Base-by-base conservation (phyloP, 306 rosid species). In the Acacia acuminata region DNA sequence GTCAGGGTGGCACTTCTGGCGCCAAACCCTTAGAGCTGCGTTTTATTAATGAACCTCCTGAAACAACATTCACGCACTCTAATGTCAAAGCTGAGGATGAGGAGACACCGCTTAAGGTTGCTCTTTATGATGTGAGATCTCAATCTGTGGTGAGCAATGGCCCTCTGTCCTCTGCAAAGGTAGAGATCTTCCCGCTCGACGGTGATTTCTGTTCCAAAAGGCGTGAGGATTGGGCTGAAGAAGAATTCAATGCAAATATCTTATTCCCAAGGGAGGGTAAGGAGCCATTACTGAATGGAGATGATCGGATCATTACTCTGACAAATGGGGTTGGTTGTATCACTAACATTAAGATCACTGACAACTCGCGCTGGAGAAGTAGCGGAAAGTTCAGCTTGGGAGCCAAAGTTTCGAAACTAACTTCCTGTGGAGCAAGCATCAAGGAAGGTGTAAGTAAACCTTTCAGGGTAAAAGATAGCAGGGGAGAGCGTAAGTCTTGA, bases 291-390 rank as follows among this genome's bases (percentile, higher is more conserved):
- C 44, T 89, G 55, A 70, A 55, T 1, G 93, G 93, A 16, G 89
- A 83, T 3, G 90, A 83, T 4, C 38, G 36, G 36, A 44, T 44
- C 19, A 5, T 82, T 4, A 66, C 79, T 7, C 71, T 89, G 8
- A 50, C 20, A 43, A 24, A 74, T 12, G 93, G 93, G 25, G 79
- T 77, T 38, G 82, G 82, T 8, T 2, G 0, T n/a, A 60, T 85
- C 4, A 25, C 24, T 11, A 56, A 83, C 2, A 3, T 84, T 16
- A 0, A 8, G 58, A 69, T 89, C 58, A 89, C 88, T 0, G 93
- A 89, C 55, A 87, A 87, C 50, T 89, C 93, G 1, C 64, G 89
- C 43, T 89, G 93, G 93, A 73, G 34, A 3, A 77, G 87, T 73
- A 76, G 81, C 71, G 4, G 84, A 10, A 86, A 38, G 60, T 87